These are phyloP conservation scores for Silybum marianum DNA, from an alignment of 129 eudicot genomes.

Conservation along the genomic window DNA sequence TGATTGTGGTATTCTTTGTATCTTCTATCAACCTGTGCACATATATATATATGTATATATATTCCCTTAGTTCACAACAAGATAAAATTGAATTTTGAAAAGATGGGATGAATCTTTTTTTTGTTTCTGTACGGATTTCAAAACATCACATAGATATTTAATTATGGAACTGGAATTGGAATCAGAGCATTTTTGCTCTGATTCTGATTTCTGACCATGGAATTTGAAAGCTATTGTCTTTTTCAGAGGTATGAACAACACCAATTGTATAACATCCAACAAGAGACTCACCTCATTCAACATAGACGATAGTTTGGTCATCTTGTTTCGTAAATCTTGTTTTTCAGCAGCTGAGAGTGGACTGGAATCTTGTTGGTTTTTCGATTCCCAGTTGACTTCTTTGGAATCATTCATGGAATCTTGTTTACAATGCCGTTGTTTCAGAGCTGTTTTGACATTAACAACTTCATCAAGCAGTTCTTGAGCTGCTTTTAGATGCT, in stretches of 20 bases:
- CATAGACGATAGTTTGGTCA: slow-evolving; percentile 70
- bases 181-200: background rate
- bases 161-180: background rate
- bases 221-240: background rate
- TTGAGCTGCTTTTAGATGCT: slow-evolving; percentile 49
- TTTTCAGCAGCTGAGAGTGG: slow-evolving; percentile 40
- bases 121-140: background rate
- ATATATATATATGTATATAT: background rate
- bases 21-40: slow-evolving; percentile 49
- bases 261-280: background rate
- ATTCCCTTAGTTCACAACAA: slow-evolving; percentile 2
- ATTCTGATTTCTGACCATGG: background rate
- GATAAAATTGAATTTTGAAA: background rate
- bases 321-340: slow-evolving; percentile 76
- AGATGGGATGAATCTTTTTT: slow-evolving; percentile 12
- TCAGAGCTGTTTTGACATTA: slow-evolving; percentile 40
- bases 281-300: slow-evolving; percentile 62
- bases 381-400: slow-evolving; percentile 18
- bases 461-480: slow-evolving; percentile 58
- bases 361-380: slow-evolving; percentile 13
- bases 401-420: slow-evolving; percentile 3
- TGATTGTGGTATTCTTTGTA: slow-evolving; percentile 51
- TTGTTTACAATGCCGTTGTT: slow-evolving; percentile 8
- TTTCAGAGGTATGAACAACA: background rate
- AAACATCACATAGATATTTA: background rate